Evolutionary conservation across 176 grass and related monocot genomes (phyloP).

Genomic region (maize (Zea mays)): Zm-B73-REFERENCE-NAM-5.0 NC_050100.1:11847001-11847500

Average conservation of each 20-base stretch:
- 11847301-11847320: constrained; percentile 64
- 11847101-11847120: constrained; percentile 39
- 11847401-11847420: constrained; percentile 54
- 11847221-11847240: constrained; percentile 54
- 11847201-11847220: constrained; percentile 72
- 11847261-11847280: constrained; percentile 54
- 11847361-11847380: constrained; percentile 53
- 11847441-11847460: constrained; percentile 49
- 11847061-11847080: constrained; percentile 92
- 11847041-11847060: constrained; percentile 34
- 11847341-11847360: constrained; percentile 71
- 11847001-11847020: constrained; percentile 96
- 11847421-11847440: constrained; percentile 68
- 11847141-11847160: constrained; percentile 50
- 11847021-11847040: constrained; percentile 3
- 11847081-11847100: constrained; percentile 78
- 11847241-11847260: constrained; percentile 56
- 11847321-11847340: constrained; percentile 40
- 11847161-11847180: constrained; percentile 58
- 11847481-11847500: constrained; percentile 57
- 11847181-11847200: constrained; percentile 61
- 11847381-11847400: constrained; percentile 52
- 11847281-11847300: constrained; percentile 48
- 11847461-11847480: constrained; percentile 62
- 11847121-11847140: constrained; percentile 17